Evolutionary conservation across 495 filamentous ascomycete species (phyloP), one percentile per base, ranked within the genome.

Genomic region (Schizothecium vesticola): DNA sequence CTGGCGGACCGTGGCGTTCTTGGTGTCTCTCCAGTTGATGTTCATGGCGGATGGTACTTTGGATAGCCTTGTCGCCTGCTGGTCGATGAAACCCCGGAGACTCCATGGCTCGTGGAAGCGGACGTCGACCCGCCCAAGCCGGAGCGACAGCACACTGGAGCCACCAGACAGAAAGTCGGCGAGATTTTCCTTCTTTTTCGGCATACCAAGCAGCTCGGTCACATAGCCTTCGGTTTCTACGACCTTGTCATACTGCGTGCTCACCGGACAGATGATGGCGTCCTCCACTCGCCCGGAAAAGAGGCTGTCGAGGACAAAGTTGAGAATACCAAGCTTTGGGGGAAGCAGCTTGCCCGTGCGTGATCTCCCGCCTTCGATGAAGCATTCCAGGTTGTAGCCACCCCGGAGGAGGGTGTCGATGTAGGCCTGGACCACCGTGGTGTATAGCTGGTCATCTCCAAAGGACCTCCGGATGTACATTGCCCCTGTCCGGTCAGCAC

Each of bases 221-320:
- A 97, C 93, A 74, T 98, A 99, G 21, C 92, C 95, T 73, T 97
- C 94, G 9, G 94, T 97, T 77, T 99, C 95, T 60, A 99, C 92
- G 61, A 99, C 95, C 72, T 97, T 99, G 84, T 99, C 95, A 75
- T 99, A 99, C 73, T 98, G 95, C 2, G 93, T 97, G 76, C 91
- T 94, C 29, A 99, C 95, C 3, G 94, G 94, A 72, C 93, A 96
- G 58, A 99, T 90, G 28, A 96, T 91, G 19, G 92, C 91, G 77
- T 99, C 95, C 65, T 94, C 83, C 3, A 96, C 91, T 1, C 92
- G 85, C n/a, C 94, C 93, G 7, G 90, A 93, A 3, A 97, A 78
- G 3, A 99, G 80, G 73, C 92, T 93, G 74, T 99, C 94, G 10
- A 98, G 78, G 26, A 99, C 88, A 74, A 97, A 99, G 74, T 87